Evolutionary conservation across 805 yeast genomes (phyloP).

Genomic region (Lipomyces orientalis): DNA sequence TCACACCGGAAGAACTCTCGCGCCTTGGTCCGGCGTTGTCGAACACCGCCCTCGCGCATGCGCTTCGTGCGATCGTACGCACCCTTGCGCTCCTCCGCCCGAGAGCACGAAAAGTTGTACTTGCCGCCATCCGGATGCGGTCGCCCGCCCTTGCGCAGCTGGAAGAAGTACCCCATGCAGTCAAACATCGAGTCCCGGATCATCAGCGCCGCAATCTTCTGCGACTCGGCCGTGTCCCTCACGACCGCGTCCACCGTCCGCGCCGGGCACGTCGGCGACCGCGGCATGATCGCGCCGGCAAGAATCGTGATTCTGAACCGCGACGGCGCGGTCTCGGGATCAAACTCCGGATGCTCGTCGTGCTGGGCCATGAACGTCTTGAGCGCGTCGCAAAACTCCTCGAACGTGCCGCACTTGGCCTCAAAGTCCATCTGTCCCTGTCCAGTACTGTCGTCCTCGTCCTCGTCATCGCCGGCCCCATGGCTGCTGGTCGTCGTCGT

Average conservation of each 20-base stretch:
- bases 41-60: constrained; percentile 36
- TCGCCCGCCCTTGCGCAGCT: constrained; percentile 35
- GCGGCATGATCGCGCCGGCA: constrained; percentile 28
- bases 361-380: constrained; percentile 26
- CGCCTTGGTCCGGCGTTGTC: constrained; percentile 34
- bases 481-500: no score
- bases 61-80: constrained; percentile 37
- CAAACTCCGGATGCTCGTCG: constrained; percentile 33
- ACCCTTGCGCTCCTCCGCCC: constrained; percentile 36
- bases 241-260: constrained; percentile 36
- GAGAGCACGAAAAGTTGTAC: constrained; percentile 35
- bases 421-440: constrained; percentile 23
- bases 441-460: constrained; percentile 20
- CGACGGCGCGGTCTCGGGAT: constrained; percentile 16
- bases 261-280: constrained; percentile 31
- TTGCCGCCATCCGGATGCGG: constrained; percentile 38
- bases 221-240: constrained; percentile 34
- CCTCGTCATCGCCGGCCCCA: constrained; percentile 25
- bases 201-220: constrained; percentile 34
- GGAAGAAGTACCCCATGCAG: constrained; percentile 34
- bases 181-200: constrained; percentile 34
- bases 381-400: constrained; percentile 21
- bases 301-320: constrained; percentile 31
- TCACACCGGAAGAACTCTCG: constrained; percentile 36
- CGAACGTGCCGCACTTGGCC: constrained; percentile 25